phyloP scores from a whole-genome alignment of 2,329 filamentous ascomycete species.

The Trichoderma gracile region DNA sequence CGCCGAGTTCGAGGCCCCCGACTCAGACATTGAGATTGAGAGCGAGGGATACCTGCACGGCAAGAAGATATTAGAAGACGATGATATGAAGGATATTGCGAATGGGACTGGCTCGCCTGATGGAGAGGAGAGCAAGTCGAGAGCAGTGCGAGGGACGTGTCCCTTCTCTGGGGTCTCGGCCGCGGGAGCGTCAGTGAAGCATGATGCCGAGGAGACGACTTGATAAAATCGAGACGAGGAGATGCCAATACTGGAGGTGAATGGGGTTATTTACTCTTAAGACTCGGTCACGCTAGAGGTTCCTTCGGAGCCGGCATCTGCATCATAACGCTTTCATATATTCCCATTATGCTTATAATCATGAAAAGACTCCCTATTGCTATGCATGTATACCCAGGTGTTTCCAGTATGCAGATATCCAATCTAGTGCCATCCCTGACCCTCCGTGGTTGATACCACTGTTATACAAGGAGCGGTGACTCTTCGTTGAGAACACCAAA shows the following conservation, averaged over 20 bases:
- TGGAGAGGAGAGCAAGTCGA: background rate
- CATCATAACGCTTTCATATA: background rate
- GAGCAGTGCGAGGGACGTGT: conserved; percentile 3
- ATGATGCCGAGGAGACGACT: background rate
- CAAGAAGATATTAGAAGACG: conserved; percentile 55
- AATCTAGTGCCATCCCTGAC: background rate
- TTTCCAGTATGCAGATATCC: background rate
- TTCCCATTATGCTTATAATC: background rate
- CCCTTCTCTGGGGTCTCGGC: conserved; percentile 21
- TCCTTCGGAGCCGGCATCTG: background rate
- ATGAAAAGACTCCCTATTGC: background rate
- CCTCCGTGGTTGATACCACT: background rate
- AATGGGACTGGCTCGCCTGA: background rate
- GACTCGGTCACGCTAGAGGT: background rate
- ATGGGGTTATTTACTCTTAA: background rate
- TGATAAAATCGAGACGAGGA: background rate
- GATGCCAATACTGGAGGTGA: background rate
- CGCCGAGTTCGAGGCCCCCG: conserved; percentile 55
- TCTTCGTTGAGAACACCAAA: conserved; percentile 53
- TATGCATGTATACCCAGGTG: background rate
- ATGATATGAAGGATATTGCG: conserved; percentile 3
- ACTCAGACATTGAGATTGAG: conserved; percentile 54
- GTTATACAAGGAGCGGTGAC: conserved; percentile 25
- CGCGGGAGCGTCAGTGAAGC: conserved; percentile 2
- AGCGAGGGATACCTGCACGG: conserved; percentile 65